Percentiles rank a stretch among this genome's conserved stretches.
These are phyloP conservation scores for Sporothrix schenckii DNA, from an alignment of 2,329 filamentous ascomycete species.

Conservation along the genomic window DNA sequence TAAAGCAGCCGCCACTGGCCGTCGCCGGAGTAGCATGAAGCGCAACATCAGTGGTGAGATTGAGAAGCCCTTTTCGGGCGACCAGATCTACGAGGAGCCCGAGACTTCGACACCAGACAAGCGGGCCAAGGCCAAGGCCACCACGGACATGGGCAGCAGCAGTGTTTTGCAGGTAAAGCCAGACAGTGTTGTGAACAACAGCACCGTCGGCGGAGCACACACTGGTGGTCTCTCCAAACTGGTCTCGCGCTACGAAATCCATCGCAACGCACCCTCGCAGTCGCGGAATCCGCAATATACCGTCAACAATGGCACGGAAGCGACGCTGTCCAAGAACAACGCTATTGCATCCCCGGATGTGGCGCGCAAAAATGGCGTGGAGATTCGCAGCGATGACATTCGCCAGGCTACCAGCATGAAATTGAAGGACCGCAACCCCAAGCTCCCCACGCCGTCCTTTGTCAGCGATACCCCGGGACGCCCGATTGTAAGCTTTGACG, in stretches of 20 bases:
- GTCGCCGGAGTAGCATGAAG: conserved; percentile 67
- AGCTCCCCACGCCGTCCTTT: conserved; percentile 82
- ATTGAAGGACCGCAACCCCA: conserved; percentile 81
- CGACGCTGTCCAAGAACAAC: conserved; percentile 40
- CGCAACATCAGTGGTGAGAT: conserved; percentile 72
- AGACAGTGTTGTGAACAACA: conserved; percentile 66
- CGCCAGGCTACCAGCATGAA: conserved; percentile 87
- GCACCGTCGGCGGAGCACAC: conserved; percentile 43
- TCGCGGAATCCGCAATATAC: conserved; percentile 81
- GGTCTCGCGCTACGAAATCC: conserved; percentile 62
- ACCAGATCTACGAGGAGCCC: conserved; percentile 89
- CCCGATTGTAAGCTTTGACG: conserved; percentile 96
- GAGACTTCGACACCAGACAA: conserved; percentile 50
- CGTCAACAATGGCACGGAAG: conserved; percentile 55
- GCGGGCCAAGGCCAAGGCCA: background rate
- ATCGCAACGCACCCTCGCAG: conserved; percentile 80
- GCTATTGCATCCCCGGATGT: conserved; percentile 46
- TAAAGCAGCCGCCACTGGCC: conserved; percentile 36
- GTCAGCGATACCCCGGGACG: conserved; percentile 89
- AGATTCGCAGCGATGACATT: conserved; percentile 85
- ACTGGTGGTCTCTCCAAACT: conserved; percentile 43
- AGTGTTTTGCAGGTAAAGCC: conserved; percentile 56
- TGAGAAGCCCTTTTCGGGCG: conserved; percentile 68
- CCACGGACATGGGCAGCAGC: background rate
- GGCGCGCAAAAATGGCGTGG: conserved; percentile 74